Conservation (phyloP, 441 rosid species). For the Gossypium laxum region DNA sequence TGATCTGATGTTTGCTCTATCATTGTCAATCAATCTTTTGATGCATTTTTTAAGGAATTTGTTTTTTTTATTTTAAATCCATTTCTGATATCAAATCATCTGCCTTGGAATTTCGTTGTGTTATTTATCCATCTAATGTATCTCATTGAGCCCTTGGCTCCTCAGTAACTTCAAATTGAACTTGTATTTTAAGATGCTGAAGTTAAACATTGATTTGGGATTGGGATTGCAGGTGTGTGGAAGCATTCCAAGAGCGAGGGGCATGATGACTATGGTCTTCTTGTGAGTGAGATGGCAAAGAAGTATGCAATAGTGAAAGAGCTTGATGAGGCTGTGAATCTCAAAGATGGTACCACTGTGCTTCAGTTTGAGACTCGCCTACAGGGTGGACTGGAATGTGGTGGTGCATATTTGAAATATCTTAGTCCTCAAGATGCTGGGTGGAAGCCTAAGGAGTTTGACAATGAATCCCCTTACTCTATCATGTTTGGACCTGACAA, state of each 20-base stretch:
- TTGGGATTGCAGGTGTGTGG: conserved; percentile 65
- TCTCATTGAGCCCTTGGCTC: background rate
- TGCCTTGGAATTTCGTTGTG: background rate
- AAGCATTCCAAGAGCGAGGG: conserved; percentile 82
- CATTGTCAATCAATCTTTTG: background rate
- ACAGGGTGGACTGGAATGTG: conserved; percentile 91
- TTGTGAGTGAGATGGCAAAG: conserved; percentile 71
- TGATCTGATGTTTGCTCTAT: background rate
- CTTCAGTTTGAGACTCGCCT: conserved; percentile 83
- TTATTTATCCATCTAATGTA: background rate
- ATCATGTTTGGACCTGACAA: conserved; percentile 98
- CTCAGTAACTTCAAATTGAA: background rate
- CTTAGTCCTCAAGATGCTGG: conserved; percentile 80
- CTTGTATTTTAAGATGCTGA: background rate
- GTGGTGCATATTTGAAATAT: conserved; percentile 88
- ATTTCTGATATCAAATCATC: background rate
- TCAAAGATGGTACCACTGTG: conserved; percentile 63
- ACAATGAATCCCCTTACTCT: conserved; percentile 74
- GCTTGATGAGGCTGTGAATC: conserved; percentile 53
- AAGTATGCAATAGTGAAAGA: conserved; percentile 81
- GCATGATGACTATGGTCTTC: conserved; percentile 92
- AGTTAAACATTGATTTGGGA: background rate
- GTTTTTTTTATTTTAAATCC: background rate
- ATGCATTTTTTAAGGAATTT: background rate
- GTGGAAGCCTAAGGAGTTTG: conserved; percentile 65